Conservation (phyloP, 495 filamentous ascomycete species). For the Penicillium coffeae region DNA sequence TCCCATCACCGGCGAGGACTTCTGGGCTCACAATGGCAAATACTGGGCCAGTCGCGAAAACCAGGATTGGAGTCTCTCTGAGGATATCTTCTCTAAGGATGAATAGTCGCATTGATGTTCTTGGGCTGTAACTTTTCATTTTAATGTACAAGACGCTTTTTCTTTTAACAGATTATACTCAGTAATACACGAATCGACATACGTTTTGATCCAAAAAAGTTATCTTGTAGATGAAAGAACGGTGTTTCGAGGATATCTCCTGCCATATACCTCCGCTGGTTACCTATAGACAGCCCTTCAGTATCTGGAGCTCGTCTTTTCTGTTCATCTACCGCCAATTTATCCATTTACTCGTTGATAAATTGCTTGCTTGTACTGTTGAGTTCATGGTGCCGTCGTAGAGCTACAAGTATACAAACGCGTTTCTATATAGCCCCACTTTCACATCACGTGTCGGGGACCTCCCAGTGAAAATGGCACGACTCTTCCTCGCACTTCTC, state of each 20-base stretch:
- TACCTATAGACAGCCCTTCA: too few relatives aligned
- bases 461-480: conserved; percentile 11
- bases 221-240: too few relatives aligned
- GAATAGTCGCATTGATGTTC: neutral
- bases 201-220: too few relatives aligned
- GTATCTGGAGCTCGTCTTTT: too few relatives aligned
- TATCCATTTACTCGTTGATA: too few relatives aligned
- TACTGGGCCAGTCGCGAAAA: conserved; percentile 70
- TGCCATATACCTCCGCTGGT: too few relatives aligned
- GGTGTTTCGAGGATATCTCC: too few relatives aligned
- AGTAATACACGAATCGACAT: conserved; percentile 15
- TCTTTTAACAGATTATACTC: too few relatives aligned
- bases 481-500: conserved; percentile 3
- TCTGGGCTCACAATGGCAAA: conserved; percentile 81
- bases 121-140: conserved; percentile 4
- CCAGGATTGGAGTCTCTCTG: conserved; percentile 51
- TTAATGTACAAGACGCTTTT: conserved; percentile 15
- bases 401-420: conserved; percentile 1
- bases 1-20: conserved; percentile 80
- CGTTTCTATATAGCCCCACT: too few relatives aligned
- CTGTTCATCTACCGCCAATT: too few relatives aligned
- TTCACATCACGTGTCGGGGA: conserved; percentile 15
- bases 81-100: conserved; percentile 57
- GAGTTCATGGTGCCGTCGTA: too few relatives aligned
- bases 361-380: too few relatives aligned